Base-by-base conservation (phyloP, 306 rosid genomes). In the Canavalia gladiata region DNA sequence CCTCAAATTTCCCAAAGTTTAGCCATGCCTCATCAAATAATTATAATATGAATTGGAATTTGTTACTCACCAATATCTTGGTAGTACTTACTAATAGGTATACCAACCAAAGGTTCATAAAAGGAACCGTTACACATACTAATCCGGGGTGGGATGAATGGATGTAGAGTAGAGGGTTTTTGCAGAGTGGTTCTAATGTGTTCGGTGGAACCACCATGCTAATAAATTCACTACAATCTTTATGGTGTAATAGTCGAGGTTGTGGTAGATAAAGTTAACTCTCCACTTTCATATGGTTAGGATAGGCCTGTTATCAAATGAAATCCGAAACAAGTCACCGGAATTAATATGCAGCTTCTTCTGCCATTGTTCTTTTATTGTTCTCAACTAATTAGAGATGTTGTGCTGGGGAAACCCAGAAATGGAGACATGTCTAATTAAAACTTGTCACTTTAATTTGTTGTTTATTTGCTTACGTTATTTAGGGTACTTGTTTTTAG, bases 161-260 rank as follows among this genome's bases (percentile, higher is more conserved):
- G 69, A 46, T 35, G 11, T 65, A 3, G 10, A 18, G 25, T 18
- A 18, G 25, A 18, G 25, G 25, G 25, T 18, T 18, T 18, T 18
- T 45, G 49, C 4, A 2, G 49, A 46, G 63, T 67, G 34, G 75
- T 55, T 56, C 47, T 25, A 34, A 63, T 72, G 75, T 41, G 50
- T 73, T 81, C 34, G 78, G 74, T 82, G 78, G 74, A 82, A 82
- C 82, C 67, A 76, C 81, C 51, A 1, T 47, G 72, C 67, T 41
- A 68, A 57, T 68, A 68, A 69, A 69, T 76, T 82, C 66, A 82
- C 79, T 90, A 71, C 55, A 65, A 78, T 72, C 57, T 82, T 84
- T 76, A 90, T 68, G 78, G 84, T 78, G 84, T 83, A 81, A 57
- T 41, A 55, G 77, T 59, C 67, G 18, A 45, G 47, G 47, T 35